phyloP scores from a whole-genome alignment of 1,284 basidiomycete species.

The Ganoderma sinense region DNA sequence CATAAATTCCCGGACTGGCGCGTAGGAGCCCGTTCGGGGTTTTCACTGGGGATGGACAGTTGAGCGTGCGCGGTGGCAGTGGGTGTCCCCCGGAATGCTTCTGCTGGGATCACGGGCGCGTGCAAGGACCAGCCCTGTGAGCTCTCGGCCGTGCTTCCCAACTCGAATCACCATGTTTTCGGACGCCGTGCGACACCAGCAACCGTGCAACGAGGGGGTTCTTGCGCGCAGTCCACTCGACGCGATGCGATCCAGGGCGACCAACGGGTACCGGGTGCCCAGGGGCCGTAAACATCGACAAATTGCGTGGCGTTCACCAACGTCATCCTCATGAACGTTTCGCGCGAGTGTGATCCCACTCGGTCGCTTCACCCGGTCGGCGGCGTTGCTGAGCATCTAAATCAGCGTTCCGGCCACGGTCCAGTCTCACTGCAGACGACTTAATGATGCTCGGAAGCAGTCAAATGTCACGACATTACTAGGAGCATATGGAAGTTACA shows the following conservation, averaged over 20 bases:
- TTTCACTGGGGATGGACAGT: too few relatives aligned
- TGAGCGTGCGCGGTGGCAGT: neutral
- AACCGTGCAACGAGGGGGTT: neutral
- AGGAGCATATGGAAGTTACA: neutral
- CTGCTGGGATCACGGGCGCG: neutral
- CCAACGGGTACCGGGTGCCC: neutral
- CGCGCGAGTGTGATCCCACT: neutral
- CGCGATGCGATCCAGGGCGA: neutral
- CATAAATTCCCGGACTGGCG: too few relatives aligned
- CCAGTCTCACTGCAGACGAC: neutral
- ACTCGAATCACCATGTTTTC: neutral
- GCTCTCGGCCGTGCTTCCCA: neutral
- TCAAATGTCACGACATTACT: neutral
- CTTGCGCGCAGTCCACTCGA: neutral
- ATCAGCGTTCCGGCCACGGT: neutral
- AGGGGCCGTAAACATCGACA: neutral
- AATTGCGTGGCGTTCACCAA: neutral
- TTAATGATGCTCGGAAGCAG: neutral
- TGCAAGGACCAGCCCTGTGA: neutral
- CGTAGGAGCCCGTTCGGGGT: too few relatives aligned
- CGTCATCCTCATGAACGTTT: neutral
- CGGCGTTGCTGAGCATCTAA: neutral
- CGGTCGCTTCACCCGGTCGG: neutral
- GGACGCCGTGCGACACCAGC: neutral
- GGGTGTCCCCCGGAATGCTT: neutral